Evolutionary conservation across 257 asterid genomes (phyloP).

Genomic region (Ligustrum vulgare): DNA sequence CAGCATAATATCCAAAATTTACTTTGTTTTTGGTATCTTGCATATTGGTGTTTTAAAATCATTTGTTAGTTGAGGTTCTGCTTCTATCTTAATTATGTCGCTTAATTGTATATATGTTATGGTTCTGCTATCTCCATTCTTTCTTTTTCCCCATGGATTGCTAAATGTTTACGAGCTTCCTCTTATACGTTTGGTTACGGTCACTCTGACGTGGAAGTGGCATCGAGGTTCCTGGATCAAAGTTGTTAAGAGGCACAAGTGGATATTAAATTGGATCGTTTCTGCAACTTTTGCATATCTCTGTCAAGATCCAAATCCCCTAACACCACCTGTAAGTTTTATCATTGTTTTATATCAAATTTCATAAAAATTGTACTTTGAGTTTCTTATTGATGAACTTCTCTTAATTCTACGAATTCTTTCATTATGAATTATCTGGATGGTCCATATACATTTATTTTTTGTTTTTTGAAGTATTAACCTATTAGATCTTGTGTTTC

Average conservation of each 20-base stretch:
- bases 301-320: conserved; percentile 96
- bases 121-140: background rate
- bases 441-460: too few relatives aligned
- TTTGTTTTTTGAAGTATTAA: too few relatives aligned
- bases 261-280: conserved; percentile 92
- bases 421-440: too few relatives aligned
- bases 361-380: too few relatives aligned
- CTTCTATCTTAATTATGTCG: conserved; percentile 38
- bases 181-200: conserved; percentile 53
- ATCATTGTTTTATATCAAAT: conserved; percentile 4
- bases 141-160: conserved; percentile 23
- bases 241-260: too few relatives aligned
- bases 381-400: too few relatives aligned
- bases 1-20: conserved; percentile 33
- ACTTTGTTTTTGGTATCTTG: conserved; percentile 48
- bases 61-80: conserved; percentile 36
- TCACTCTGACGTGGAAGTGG: conserved; percentile 76
- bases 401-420: too few relatives aligned
- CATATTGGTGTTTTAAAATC: conserved; percentile 35
- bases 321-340: conserved; percentile 77
- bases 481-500: too few relatives aligned
- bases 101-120: conserved; percentile 31
- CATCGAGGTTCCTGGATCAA: conserved; percentile 83
- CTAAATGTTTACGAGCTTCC: conserved; percentile 51
- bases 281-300: conserved; percentile 99